These are phyloP conservation scores for Rhizophagus prolifer DNA, from an alignment of 192 early-diverging fungal genomes.

Conservation along the genomic window DNA sequence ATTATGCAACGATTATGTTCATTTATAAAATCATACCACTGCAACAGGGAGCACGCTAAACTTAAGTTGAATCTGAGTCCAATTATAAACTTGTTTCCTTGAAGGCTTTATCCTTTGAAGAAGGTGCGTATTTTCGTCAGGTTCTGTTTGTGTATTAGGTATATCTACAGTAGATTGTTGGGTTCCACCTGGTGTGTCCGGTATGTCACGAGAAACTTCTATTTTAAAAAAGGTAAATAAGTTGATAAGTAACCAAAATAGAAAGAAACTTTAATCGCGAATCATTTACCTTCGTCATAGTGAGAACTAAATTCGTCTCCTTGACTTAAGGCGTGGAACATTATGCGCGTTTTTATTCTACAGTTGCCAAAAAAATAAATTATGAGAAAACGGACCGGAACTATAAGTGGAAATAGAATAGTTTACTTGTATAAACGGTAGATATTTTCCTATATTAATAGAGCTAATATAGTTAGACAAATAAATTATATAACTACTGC, in stretches of 20 bases:
- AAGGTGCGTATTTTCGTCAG: conserved; percentile 38
- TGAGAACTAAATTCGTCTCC: conserved; percentile 17
- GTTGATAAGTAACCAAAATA: background rate
- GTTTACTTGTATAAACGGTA: too few species aligned
- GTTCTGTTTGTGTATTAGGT: background rate
- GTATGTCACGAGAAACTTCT: background rate
- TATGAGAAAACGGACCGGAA: too few species aligned
- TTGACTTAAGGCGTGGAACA: conserved; percentile 10
- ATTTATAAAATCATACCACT: conserved; percentile 30
- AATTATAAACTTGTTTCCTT: conserved; percentile 19
- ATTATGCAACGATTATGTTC: background rate
- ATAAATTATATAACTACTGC: too few species aligned
- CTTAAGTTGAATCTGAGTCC: conserved; percentile 45
- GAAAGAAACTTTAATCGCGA: background rate
- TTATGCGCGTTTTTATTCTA: background rate
- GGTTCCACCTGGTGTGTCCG: background rate
- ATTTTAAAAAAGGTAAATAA: background rate
- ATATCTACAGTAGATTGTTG: background rate
- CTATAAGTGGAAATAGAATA: too few species aligned
- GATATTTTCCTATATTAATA: too few species aligned
- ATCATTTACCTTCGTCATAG: conserved; percentile 8
- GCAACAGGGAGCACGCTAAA: conserved; percentile 54
- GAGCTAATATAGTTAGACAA: too few species aligned
- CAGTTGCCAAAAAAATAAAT: too few species aligned
- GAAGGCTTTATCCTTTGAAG: conserved; percentile 31